A percentile compares a stretch with the other conserved stretches of the same genome.
These are phyloP conservation scores for Magnusiomyces sp. DNA, from an alignment of 1,139 yeast species.

Conservation along the genomic window DNA sequence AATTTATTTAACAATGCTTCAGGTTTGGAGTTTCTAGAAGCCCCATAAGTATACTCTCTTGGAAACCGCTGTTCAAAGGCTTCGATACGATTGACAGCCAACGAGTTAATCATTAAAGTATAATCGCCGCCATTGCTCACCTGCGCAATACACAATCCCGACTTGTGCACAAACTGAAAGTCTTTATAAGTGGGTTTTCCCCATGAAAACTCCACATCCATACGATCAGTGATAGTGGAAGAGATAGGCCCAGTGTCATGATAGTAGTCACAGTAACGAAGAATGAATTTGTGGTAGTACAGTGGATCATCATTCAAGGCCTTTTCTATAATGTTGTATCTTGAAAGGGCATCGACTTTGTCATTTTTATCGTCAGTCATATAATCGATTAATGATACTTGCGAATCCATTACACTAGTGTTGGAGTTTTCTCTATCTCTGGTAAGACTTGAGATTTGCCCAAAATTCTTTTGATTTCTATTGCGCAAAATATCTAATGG, in stretches of 20 bases:
- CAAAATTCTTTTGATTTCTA: conserved; percentile 4
- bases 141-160: conserved; percentile 88
- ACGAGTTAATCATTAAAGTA: conserved; percentile 41
- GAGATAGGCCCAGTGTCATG: conserved; percentile 65
- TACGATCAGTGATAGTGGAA: conserved; percentile 25
- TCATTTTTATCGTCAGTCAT: background rate
- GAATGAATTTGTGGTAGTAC: conserved; percentile 53
- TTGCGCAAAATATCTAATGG: conserved; percentile 3
- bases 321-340: background rate
- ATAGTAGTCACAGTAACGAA: conserved; percentile 64
- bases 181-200: conserved; percentile 75
- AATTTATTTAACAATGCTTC: conserved; percentile 67
- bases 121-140: conserved; percentile 73
- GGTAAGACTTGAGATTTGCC: background rate
- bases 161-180: conserved; percentile 81
- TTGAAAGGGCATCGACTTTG: background rate
- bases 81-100: conserved; percentile 28
- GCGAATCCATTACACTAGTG: background rate
- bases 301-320: conserved; percentile 37
- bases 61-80: background rate
- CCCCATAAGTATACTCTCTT: conserved; percentile 1
- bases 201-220: conserved; percentile 73
- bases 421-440: too few relatives aligned
- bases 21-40: conserved; percentile 26
- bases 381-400: background rate